Evolutionary conservation across 163 green algal species (phyloP).

Genomic region (Volvox carteri): DNA sequence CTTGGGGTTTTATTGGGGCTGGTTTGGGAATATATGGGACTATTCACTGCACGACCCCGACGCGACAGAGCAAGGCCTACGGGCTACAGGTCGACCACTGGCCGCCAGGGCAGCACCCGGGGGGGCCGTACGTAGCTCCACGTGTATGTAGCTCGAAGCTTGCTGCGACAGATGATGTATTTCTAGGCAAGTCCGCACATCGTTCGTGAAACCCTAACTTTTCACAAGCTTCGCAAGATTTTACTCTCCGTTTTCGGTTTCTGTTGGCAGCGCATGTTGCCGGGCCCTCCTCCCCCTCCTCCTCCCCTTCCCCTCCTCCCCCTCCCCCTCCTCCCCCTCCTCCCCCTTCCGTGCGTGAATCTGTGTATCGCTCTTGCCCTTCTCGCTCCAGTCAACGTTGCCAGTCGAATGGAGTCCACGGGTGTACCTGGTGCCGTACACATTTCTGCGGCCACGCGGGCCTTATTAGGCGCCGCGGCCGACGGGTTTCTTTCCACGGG

Average conservation of each 20-base stretch:
- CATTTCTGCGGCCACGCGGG: neutral
- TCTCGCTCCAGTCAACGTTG: constrained; percentile 27
- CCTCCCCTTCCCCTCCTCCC: neutral
- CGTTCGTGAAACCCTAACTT: neutral
- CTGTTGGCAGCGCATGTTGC: neutral
- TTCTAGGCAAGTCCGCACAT: too few relatives aligned
- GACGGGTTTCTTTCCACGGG: neutral
- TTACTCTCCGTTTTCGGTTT: neutral
- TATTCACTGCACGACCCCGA: too few relatives aligned
- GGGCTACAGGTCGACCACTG: too few relatives aligned
- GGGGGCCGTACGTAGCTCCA: too few relatives aligned
- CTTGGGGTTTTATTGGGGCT: neutral
- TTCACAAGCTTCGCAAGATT: neutral
- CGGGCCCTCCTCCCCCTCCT: neutral
- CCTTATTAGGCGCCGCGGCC: neutral
- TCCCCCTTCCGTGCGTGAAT: neutral
- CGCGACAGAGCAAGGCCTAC: too few relatives aligned
- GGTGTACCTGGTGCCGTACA: constrained; percentile 39
- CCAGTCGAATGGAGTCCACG: constrained; percentile 47
- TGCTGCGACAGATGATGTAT: too few relatives aligned
- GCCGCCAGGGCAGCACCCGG: too few relatives aligned
- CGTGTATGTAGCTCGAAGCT: too few relatives aligned
- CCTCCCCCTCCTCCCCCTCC: neutral
- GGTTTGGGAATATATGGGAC: neutral
- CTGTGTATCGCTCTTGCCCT: too few relatives aligned